Base-by-base conservation (phyloP, 495 filamentous ascomycete species). In the Cladorrhinum samala region DNA sequence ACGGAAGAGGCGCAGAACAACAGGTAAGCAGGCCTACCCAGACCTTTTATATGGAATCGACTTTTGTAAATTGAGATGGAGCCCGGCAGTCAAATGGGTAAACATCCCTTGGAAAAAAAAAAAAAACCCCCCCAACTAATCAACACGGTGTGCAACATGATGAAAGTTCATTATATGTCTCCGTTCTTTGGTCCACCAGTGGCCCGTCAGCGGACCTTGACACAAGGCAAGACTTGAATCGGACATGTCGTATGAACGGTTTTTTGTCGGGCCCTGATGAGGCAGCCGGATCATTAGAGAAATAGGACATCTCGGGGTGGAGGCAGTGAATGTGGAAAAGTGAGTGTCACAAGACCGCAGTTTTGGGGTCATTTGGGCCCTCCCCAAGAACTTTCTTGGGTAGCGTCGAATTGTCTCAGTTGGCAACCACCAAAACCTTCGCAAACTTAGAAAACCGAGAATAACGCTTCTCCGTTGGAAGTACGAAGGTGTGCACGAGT, bases 291-390 rank as follows among this genome's bases (percentile, higher is more conserved):
- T 17, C 33, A 37, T 33, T 11, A 49, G 40, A 52, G 49, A 16
- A 39, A 24, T 51, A 42, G 24, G 40, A 40, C 49, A n/a, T n/a
- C n/a, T 37, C 43, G 55, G 44, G 51, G 54, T 25, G 36, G 16
- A 66, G 57, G 64, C 30, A 17, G 48, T 43, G 47, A 45, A 21
- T 40, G 25, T 54, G 53, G 45, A 50, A 51, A 25, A 43, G 17
- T 7, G 16, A 37, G 53, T 56, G 45, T 47, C 45, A 47, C 45
- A 23, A 33, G 62, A 58, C 62, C 54, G 25, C 52, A n/a, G 14
- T 56, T 57, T 14, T 27, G 21, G 11, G 59, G 59, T 8, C 64
- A 65, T 58, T 61, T 65, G 64, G 64, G 64, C 61, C 61, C 54
- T 39, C 60, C 57, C 50, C 49, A 27, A 48, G 40, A 25, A 27